Percentiles rank a stretch among this genome's conserved stretches.
phyloP scores from a whole-genome alignment of 2,329 filamentous ascomycete genomes.

The Trichoderma aggressivum region DNA sequence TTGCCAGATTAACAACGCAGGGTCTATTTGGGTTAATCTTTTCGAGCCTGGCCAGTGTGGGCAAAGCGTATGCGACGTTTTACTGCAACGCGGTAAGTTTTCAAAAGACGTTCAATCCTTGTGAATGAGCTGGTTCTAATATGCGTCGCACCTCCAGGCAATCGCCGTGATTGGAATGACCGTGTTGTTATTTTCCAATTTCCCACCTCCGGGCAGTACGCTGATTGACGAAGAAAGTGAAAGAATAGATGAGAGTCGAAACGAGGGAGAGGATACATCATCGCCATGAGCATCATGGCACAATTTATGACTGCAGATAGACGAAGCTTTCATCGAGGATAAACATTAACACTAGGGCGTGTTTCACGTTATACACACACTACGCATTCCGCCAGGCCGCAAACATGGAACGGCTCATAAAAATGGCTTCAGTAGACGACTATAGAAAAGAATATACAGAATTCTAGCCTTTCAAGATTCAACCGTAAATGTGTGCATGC shows the following conservation, averaged over 20 bases:
- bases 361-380: neutral
- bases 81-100: slow-evolving; percentile 59
- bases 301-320: neutral
- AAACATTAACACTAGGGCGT: neutral
- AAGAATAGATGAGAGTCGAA: neutral
- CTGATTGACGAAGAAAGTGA: slow-evolving; percentile 30
- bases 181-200: slow-evolving; percentile 42
- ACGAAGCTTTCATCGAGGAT: neutral
- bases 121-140: neutral
- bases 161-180: slow-evolving; percentile 46
- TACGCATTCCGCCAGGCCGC: neutral
- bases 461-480: neutral
- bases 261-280: neutral
- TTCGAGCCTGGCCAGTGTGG: slow-evolving; percentile 57
- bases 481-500: neutral
- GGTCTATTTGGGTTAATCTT: slow-evolving; percentile 67
- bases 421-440: neutral
- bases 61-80: slow-evolving; percentile 61
- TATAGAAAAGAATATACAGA: neutral
- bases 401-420: neutral
- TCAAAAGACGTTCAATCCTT: too few relatives aligned
- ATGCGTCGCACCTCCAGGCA: slow-evolving; percentile 36
- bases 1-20: slow-evolving; percentile 60
- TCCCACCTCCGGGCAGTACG: slow-evolving; percentile 38
- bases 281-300: neutral